phyloP scores from a whole-genome alignment of 106 monocot species.

The Agapanthus africanus region DNA sequence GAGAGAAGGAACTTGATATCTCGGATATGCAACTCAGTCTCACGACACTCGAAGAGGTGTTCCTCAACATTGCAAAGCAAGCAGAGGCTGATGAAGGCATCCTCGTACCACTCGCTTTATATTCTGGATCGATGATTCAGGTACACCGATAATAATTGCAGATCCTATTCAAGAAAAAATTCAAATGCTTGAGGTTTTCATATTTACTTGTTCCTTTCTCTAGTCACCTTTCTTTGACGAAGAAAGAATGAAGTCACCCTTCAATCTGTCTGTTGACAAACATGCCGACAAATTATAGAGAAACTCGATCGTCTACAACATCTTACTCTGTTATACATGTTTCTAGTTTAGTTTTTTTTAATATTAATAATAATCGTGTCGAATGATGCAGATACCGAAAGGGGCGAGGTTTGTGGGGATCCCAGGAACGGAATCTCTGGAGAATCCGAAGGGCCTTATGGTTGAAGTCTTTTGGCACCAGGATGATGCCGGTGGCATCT shows the following conservation, averaged over 20 bases:
- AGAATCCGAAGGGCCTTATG: constrained; percentile 74
- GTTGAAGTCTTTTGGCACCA: constrained; percentile 88
- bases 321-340: no score
- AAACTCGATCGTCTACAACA: no score
- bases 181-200: no score
- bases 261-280: no score
- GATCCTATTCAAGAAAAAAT: no score
- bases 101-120: constrained; percentile 51
- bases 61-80: constrained; percentile 78
- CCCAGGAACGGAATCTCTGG: constrained; percentile 60
- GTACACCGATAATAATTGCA: no score
- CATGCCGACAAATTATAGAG: no score
- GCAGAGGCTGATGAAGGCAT: constrained; percentile 65
- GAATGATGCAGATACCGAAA: constrained; percentile 57
- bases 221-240: no score
- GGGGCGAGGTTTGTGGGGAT: constrained; percentile 81
- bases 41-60: constrained; percentile 85
- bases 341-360: no score
- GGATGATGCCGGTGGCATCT: constrained; percentile 64
- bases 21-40: constrained; percentile 87
- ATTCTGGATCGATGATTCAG: constrained; percentile 69
- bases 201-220: no score
- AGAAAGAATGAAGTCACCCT: no score
- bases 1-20: constrained; percentile 69
- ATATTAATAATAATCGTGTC: no score